Evolutionary conservation across 208 protist species (phyloP), one percentile per base, ranked within the genome.

Genomic region (Wallacemonas collosoma): DNA sequence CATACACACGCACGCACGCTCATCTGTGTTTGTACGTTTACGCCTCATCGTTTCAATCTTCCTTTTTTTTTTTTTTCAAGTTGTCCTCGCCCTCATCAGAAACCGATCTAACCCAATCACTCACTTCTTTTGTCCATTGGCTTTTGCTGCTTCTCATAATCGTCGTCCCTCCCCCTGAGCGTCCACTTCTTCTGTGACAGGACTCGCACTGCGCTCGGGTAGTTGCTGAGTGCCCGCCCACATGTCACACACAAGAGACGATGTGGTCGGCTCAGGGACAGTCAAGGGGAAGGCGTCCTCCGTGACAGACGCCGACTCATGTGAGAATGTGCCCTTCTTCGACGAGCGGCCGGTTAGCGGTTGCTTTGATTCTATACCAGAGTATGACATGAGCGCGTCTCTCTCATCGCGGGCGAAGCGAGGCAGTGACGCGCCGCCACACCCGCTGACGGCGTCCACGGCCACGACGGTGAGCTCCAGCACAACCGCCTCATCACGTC

Each of bases 381-480:
- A 65, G 3, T 53, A 41, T 41, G 17, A 26, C 41, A 35, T 65
- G 2, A 65, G 38, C 9, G 1, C 50, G 14, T 65, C 60, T 35
- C 3, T 41, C 6, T 53, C 60, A 17, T 15, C 11, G 14, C 60
- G 60, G 9, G 26, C 2, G 15, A 65, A 65, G 39, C 14, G 40
- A 3, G 7, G 15, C 8, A 12, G 6, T 4, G n/a, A 36, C 60
- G 45, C 45, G 45, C 38, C 44, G 8, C 12, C 60, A 6, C 8
- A 65, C 41, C 60, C 60, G 11, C 60, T 65, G 15, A 12, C 40
- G 5, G 60, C 60, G n/a, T 65, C 60, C 60, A 65, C 57, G 11
- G 50, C 9, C 41, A 65, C 40, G 41, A 51, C 60, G 60, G n/a
- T 35, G 7, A 65, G 36, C 60, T 45, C 60, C n/a, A 65, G 40